Evolutionary conservation across 768 basidiomycete genomes (phyloP), one percentile per base, ranked within the genome.

Genomic region (Filobasidium floriforme): DNA sequence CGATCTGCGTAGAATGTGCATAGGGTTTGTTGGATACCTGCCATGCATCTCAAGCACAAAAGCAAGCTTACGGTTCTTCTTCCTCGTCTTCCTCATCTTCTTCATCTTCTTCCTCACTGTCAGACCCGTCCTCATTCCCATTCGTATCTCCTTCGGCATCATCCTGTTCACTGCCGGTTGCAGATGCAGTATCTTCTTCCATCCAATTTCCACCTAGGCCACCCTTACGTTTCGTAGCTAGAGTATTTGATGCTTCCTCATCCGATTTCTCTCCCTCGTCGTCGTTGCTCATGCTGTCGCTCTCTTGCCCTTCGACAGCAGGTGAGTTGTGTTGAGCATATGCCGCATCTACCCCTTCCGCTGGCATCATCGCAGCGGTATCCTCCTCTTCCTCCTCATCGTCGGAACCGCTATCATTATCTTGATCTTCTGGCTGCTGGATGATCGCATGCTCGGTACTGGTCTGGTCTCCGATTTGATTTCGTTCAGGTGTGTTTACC

Each of bases 1-100:
- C 0, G 88, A 70, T 55, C 79, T 80, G 65, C 37, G 44, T n/a
- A 32, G 26, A 61, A 41, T 24, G 60, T 57, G 28, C 59, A 43
- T 43, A 60, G 15, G 40, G n/a, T n/a, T 29, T 1, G 60, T 57
- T 37, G 10, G 24, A 1, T 18, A 5, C 9, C 3, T n/a, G 10
- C 19, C 43, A 10, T 15, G 46, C 46, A 18, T 49, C 15, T 12
- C 15, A 22, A 5, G 46, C 12, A 40, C 40, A 60, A 43, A 40
- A 2, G 46, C 46, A 3, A 49, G 57, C 84, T 41, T 89, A 92
- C 80, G 94, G 92, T 22, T 92, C 90, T 29, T 93, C 91, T 1
- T 92, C 92, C 0, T 87, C 87, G 0, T 86, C 86, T 0, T 85
- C 83, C 0, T 82, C 86, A 0, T 74, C 74, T 0, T 72, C 73